Evolutionary conservation across 352 stramenopile genomes (phyloP).

Genomic region (Lagenidium giganteum): DNA sequence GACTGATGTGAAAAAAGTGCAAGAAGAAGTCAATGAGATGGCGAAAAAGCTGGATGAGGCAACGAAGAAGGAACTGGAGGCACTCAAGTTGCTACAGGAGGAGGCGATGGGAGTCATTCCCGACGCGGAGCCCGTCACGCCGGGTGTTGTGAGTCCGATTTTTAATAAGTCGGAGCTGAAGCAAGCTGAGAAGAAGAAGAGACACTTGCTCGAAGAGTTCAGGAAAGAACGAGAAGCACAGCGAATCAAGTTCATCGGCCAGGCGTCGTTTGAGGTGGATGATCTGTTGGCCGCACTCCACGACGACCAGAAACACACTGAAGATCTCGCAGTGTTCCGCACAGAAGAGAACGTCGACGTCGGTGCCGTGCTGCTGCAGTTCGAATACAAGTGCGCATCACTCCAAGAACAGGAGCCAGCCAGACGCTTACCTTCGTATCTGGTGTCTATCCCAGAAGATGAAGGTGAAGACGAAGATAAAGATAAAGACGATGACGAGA

Average conservation of each 20-base stretch:
- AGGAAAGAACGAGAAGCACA: constrained; percentile 11
- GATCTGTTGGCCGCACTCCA: constrained; percentile 38
- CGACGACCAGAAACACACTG: constrained; percentile 31
- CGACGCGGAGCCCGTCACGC: no score
- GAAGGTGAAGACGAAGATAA: background rate
- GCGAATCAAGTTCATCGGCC: constrained; percentile 29
- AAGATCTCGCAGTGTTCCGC: constrained; percentile 32
- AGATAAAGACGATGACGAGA: constrained; percentile 1
- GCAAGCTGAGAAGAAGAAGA: background rate
- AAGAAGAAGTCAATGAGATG: constrained; percentile 2
- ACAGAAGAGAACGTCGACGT: constrained; percentile 31
- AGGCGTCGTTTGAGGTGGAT: constrained; percentile 35
- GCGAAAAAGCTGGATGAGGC: constrained; percentile 5
- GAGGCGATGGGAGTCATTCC: no score
- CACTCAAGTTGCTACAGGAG: no score
- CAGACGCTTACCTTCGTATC: background rate
- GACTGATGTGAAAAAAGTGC: constrained; percentile 15
- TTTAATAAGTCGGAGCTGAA: background rate
- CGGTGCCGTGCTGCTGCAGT: constrained; percentile 29
- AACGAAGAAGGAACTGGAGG: background rate
- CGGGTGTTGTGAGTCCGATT: no score
- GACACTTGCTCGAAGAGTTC: constrained; percentile 1
- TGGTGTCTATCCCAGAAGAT: background rate
- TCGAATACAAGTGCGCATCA: constrained; percentile 42
- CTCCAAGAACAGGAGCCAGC: constrained; percentile 15